Evolutionary conservation across 2,329 filamentous ascomycete genomes (phyloP).

Genomic region (Fusarium tuaranense): DNA sequence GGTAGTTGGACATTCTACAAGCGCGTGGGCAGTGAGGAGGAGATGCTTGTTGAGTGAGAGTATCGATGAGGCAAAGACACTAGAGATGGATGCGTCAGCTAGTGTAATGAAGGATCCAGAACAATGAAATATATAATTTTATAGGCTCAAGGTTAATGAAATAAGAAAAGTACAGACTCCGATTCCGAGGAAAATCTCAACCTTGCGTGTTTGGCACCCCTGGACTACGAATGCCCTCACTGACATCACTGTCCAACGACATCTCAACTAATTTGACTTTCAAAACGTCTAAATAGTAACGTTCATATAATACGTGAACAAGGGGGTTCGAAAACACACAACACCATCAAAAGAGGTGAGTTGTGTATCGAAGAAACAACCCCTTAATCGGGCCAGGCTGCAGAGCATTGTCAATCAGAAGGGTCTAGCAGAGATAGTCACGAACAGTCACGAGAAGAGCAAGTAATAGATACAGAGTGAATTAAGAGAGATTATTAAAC

Average conservation of each 20-base stretch:
- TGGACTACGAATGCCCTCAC: background rate
- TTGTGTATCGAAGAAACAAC: background rate
- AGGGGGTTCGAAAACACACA: background rate
- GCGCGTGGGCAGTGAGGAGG: background rate
- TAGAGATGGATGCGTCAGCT: background rate
- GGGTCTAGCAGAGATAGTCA: background rate
- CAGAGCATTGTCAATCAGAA: background rate
- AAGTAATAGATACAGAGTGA: slow-evolving; percentile 17
- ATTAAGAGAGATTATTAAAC: slow-evolving; percentile 12
- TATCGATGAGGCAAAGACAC: background rate
- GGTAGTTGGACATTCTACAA: background rate
- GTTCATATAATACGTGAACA: background rate
- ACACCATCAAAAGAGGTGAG: background rate
- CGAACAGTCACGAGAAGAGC: background rate
- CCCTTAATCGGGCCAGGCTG: background rate
- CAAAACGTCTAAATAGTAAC: background rate
- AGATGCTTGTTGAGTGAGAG: background rate
- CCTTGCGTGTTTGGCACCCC: too few species aligned
- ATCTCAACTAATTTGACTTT: background rate
- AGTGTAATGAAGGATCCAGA: background rate
- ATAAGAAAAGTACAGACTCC: background rate
- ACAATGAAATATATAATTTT: background rate
- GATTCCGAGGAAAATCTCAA: too few species aligned
- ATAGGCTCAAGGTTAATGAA: background rate
- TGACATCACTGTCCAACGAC: background rate